These are phyloP conservation scores for Giardia duodenalis DNA, from an alignment of 208 protist genomes.

Conservation along the genomic window DNA sequence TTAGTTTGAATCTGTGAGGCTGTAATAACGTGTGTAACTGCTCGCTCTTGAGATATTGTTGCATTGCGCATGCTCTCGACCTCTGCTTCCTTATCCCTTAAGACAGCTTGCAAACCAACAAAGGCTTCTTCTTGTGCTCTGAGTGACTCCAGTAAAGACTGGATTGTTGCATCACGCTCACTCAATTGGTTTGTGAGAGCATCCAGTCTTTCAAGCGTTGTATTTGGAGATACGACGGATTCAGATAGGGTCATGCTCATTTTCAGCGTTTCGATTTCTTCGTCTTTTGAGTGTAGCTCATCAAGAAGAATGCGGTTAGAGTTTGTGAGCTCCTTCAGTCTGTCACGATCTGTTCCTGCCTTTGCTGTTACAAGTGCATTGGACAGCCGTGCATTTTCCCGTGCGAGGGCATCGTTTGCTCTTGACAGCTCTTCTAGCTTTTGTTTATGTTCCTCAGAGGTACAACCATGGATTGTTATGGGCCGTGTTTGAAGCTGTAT, in stretches of 20 bases:
- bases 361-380: background rate
- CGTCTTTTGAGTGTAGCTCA: background rate
- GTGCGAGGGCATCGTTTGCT: background rate
- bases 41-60: background rate
- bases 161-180: background rate
- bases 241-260: background rate
- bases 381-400: background rate
- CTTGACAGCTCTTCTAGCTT: background rate
- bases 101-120: background rate
- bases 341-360: background rate
- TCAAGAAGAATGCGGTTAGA: background rate
- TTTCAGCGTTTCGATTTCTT: background rate
- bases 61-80: background rate
- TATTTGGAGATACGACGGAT: background rate
- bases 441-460: background rate
- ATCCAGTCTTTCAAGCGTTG: background rate
- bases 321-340: background rate
- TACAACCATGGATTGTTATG: too few relatives aligned
- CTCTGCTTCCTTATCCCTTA: background rate
- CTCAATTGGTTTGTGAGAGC: background rate
- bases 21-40: background rate
- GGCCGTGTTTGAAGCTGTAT: too few relatives aligned
- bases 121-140: background rate
- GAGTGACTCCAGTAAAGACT: background rate
- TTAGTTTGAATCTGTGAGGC: background rate